Evolutionary conservation across 495 filamentous ascomycete species (phyloP).

Genomic region (Lophiotrema nucula): DNA sequence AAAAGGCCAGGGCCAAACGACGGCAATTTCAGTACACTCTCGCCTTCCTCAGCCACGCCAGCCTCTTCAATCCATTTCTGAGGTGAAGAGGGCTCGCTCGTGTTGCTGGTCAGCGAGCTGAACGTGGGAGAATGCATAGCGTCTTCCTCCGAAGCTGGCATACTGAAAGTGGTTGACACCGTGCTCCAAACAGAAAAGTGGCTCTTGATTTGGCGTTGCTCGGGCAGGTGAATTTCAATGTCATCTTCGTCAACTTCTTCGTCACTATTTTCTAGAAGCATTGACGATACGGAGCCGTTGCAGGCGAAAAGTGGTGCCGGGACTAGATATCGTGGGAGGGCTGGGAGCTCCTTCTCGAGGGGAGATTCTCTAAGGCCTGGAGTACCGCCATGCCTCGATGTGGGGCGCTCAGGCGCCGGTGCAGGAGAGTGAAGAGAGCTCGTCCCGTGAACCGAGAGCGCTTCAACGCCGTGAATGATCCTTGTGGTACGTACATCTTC

Average conservation of each 20-base stretch:
- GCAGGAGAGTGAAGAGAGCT: neutral
- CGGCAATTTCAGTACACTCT: neutral
- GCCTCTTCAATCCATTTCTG: neutral
- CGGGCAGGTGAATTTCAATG: too few species aligned
- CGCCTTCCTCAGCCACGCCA: too few species aligned
- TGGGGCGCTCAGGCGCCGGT: slow-evolving; percentile 8
- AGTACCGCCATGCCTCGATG: slow-evolving; percentile 14
- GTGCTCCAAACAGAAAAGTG: slow-evolving; percentile 30
- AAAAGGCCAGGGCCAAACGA: slow-evolving; percentile 19
- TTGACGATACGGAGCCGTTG: neutral
- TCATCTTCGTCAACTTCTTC: neutral
- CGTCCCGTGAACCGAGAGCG: too few species aligned
- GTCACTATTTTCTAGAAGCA: neutral
- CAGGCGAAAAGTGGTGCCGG: slow-evolving; percentile 30
- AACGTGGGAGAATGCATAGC: slow-evolving; percentile 28
- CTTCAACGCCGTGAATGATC: too few species aligned
- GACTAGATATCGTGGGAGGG: slow-evolving; percentile 26
- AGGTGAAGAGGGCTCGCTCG: slow-evolving; percentile 19
- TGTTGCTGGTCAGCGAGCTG: slow-evolving; percentile 27
- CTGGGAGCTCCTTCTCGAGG: slow-evolving; percentile 30
- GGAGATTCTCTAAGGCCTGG: slow-evolving; percentile 3
- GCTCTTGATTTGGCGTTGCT: slow-evolving; percentile 5
- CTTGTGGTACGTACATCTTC: too few species aligned
- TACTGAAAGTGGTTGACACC: slow-evolving; percentile 18
- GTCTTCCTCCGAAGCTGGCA: slow-evolving; percentile 13